Evolutionary conservation across 1,284 basidiomycete species (phyloP), one percentile per base, ranked within the genome.

Genomic region (Peniophora sp.): DNA sequence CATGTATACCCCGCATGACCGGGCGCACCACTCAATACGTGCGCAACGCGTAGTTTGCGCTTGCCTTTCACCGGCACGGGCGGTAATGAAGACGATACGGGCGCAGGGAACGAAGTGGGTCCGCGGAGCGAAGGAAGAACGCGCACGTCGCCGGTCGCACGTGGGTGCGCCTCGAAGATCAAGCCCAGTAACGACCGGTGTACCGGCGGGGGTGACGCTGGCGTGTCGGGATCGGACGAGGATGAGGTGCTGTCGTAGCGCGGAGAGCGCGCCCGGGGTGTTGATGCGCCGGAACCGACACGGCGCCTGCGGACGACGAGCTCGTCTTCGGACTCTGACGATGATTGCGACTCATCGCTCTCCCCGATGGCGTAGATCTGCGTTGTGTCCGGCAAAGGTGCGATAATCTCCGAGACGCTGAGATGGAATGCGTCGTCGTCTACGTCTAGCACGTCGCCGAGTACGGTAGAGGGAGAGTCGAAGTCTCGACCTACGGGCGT

Each of bases 391-490:
- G 55, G 9, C 43, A 42, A 34, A 47, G 47, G 43, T 24, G 51
- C 51, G 50, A 59, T 27, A 10, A 56, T 47, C n/a, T 54, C 51
- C n/a, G 41, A 39, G 37, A 56, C 51, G 46, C 52, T 54, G 20
- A 56, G 49, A 32, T 51, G 49, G 50, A 56, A 56, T 12, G 54
- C 60, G 18, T 59, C 55, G 22, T 60, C 58, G 18, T 62, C 60
- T 41, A 58, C 55, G 23, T 60, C 56, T 15, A 55, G 55, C 20
- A 65, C 62, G 37, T 60, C 56, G 35, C 64, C 65, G 3, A 61
- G 55, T 42, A 49, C 18, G 14, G 49, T 49, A 37, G 51, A 47
- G 35, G 51, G 48, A 6, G 27, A 32, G 27, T 32, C 24, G 52
- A 20, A 3, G 43, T 45, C 23, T 20, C 43, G 10, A 45, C 43